Evolutionary conservation across 345 rosid genomes (phyloP).

Genomic region (Bruguiera gymnorhiza): DNA sequence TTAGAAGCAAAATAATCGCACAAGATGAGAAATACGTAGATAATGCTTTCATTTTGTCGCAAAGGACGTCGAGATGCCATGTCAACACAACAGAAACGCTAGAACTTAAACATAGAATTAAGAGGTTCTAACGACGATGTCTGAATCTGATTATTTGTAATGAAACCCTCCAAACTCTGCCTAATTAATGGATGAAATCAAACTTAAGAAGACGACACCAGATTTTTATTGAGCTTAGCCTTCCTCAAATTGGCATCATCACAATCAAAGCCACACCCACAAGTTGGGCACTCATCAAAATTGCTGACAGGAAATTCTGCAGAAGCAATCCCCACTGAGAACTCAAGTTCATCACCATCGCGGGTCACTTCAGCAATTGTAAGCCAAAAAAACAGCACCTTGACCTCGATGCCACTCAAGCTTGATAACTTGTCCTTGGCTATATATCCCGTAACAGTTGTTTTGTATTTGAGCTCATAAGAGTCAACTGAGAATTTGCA

Average conservation of each 20-base stretch:
- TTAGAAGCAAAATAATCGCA: too few relatives aligned
- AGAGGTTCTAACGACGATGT: too few relatives aligned
- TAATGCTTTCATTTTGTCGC: too few relatives aligned
- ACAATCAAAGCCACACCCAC: conserved; percentile 59
- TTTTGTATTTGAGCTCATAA: conserved; percentile 45
- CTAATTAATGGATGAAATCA: background rate
- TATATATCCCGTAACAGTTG: conserved; percentile 37
- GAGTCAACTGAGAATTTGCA: conserved; percentile 42
- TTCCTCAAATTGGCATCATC: conserved; percentile 4
- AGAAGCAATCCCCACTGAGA: conserved; percentile 52
- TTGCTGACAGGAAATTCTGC: conserved; percentile 36
- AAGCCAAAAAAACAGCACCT: conserved; percentile 47
- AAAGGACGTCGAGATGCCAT: too few relatives aligned
- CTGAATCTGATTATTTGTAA: background rate
- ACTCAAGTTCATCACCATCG: conserved; percentile 37
- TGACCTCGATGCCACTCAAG: conserved; percentile 45
- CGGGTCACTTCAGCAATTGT: conserved; percentile 38
- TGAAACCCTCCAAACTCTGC: background rate
- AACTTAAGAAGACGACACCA: conserved; percentile 10
- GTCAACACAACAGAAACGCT: too few relatives aligned
- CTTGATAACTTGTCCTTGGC: conserved; percentile 33
- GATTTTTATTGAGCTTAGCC: background rate
- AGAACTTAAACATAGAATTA: too few relatives aligned
- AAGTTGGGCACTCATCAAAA: conserved; percentile 38
- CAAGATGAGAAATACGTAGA: too few relatives aligned